Base-by-base conservation (phyloP, 306 rosid species). In the Mimosa bimucronata region DNA sequence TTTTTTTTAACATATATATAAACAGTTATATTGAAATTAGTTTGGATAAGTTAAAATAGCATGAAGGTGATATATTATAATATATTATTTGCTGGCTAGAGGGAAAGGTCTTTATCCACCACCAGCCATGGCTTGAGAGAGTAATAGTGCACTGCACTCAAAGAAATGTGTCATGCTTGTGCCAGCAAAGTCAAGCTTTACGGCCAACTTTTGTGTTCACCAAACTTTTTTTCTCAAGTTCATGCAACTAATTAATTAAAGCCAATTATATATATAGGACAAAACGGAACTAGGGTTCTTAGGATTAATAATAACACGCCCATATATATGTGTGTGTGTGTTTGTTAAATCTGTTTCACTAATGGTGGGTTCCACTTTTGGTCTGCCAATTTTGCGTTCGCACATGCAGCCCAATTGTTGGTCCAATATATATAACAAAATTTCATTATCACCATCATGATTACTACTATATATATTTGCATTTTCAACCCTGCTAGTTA, bases 161-260 rank as follows among this genome's bases (percentile, higher is more conserved):
- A 94, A 90, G 90, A 91, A 87, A 91, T 84, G 83, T 73, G 85
- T 76, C 89, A 87, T 87, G 90, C 89, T 83, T 90, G 84, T 88
- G 87, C 79, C 93, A 87, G 88, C 91, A 87, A 94, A 94, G 98
- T 94, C 98, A 94, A 92, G 88, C 94, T 90, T 94, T 94, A 85
- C 98, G 94, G 96, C 98, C 85, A 81, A 77, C 94, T 88, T 85
- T 83, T 87, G 74, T 80, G 80, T 85, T 87, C 79, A 61, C 69
- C 81, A 80, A 73, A 82, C 87, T 83, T 86, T 83, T n/a, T 69
- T 73, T 19, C 80, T 48, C 66, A 80, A 71, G 52, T 80, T 72
- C 88, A 88, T 90, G 88, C 92, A 91, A 81, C 76, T 73, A 6
- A 30, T 64, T 29, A 64, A 64, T 62, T 62, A 29, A 62, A 29